Evolutionary conservation across 257 asterid genomes (phyloP), one percentile per base, ranked within the genome.

Genomic region (Linaria vulgaris): DNA sequence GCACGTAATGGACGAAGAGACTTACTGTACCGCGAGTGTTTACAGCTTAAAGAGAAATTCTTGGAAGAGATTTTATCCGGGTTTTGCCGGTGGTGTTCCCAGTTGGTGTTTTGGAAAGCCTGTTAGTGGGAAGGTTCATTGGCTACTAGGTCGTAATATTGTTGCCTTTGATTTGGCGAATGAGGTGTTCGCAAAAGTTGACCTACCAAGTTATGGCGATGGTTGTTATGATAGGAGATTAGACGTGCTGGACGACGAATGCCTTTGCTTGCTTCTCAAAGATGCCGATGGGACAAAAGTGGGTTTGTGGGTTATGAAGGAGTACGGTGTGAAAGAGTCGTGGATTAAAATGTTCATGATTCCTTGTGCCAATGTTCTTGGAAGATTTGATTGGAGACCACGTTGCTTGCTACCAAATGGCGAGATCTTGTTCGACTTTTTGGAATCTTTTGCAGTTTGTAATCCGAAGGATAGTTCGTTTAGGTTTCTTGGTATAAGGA

Each of bases 231-330:
- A 5, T 1, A 13, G 3, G 44, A 22, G 4, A 15, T 12, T 55
- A 15, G 15, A 12, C 31, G 22, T 25, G 60, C 60, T 27, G 3
- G 61, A 38, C 13, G n/a, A n/a, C n/a, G 45, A 22, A 55, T 55
- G 22, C 14, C 1, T 55, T 25, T 30, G 61, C 31, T 8, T 55
- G 61, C 14, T n/a, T 9, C 14, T n/a, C n/a, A n/a, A n/a, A n/a
- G n/a, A 10, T 6, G 20, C 25, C 2, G 12, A 54, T 15, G 7
- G 12, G 12, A 14, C 2, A 8, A 34, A 15, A 12, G n/a, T 11
- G n/a, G 9, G 24, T 24, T n/a, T 56, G 61, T 56, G 46, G 61
- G 61, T 56, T 56, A 56, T 56, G 61, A 30, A 56, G 2, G 61
- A 31, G 61, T 30, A 56, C 31, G 61, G 61, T 31, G 41, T 14